These are phyloP conservation scores for Cyclotella kingstonii DNA, from an alignment of 108 stramenopile genomes.

Conservation along the genomic window DNA sequence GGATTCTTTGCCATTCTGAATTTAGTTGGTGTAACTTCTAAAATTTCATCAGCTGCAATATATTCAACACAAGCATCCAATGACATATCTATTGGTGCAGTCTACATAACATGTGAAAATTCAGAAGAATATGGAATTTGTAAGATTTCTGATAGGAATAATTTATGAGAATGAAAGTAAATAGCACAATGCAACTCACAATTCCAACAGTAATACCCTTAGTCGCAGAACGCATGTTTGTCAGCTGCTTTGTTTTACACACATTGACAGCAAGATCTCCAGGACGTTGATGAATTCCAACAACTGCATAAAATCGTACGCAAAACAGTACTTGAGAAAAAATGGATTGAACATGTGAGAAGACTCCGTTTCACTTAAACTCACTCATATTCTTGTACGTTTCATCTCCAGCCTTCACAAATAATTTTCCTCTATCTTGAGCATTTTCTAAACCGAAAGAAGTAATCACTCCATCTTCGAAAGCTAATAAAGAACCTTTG, in stretches of 20 bases:
- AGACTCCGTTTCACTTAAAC: background rate
- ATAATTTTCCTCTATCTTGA: conserved; percentile 93
- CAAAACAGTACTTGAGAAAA: background rate
- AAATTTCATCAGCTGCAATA: conserved; percentile 91
- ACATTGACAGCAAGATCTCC: conserved; percentile 97
- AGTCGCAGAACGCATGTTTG: conserved; percentile 96
- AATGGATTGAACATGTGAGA: background rate
- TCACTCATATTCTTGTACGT: conserved; percentile 94
- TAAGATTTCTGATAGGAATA: background rate
- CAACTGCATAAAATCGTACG: conserved; percentile 11
- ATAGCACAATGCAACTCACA: background rate
- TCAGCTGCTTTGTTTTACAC: conserved; percentile 94
- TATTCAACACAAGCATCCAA: conserved; percentile 98
- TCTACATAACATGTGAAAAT: too few relatives aligned
- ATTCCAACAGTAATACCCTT: conserved; percentile 94
- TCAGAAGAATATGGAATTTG: background rate
- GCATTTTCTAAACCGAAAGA: conserved; percentile 92
- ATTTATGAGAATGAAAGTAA: background rate
- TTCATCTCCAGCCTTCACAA: conserved; percentile 76
- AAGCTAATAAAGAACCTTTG: conserved; percentile 95
- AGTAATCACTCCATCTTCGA: conserved; percentile 88
- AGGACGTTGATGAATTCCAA: conserved; percentile 98
- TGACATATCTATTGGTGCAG: conserved; percentile 89
- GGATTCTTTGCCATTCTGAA: conserved; percentile 95
- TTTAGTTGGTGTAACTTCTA: conserved; percentile 90